Conservation (phyloP, 371 early-diverging fungal genomes). For the Rhizopus delemar region DNA sequence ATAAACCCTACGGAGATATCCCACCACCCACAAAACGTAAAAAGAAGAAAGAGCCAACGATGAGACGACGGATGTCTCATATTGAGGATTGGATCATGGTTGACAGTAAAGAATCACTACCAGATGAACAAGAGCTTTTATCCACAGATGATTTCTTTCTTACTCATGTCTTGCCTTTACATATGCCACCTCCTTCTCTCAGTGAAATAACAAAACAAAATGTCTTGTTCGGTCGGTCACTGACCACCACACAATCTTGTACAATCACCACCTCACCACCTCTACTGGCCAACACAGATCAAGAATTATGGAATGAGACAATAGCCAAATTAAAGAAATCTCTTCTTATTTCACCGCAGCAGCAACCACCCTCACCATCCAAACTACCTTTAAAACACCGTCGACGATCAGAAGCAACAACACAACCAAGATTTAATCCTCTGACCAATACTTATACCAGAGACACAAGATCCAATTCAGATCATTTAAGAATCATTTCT, state of each 20-base stretch:
- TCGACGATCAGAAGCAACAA: conserved; percentile 51
- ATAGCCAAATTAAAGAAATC: conserved; percentile 20
- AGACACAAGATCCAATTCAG: conserved; percentile 62
- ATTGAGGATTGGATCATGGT: conserved; percentile 52
- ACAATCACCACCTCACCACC: conserved; percentile 46
- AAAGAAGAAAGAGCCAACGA: conserved; percentile 18
- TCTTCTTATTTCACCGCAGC: conserved; percentile 12
- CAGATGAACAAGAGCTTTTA: conserved; percentile 52
- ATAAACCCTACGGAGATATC: conserved; percentile 60
- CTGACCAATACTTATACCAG: conserved; percentile 53
- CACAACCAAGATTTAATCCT: conserved; percentile 52
- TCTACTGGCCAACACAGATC: conserved; percentile 19
- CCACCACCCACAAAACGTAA: conserved; percentile 46
- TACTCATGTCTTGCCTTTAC: conserved; percentile 48
- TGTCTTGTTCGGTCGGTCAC: conserved; percentile 20
- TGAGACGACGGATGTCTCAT: conserved; percentile 46
- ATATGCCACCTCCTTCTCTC: conserved; percentile 53
- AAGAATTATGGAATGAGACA: conserved; percentile 26
- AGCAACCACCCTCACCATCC: conserved; percentile 47
- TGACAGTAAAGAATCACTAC: conserved; percentile 53
- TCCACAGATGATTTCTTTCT: conserved; percentile 42
- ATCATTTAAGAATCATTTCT: conserved; percentile 61
- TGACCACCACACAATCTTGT: conserved; percentile 37
- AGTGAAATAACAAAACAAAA: conserved; percentile 24
- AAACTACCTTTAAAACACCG: conserved; percentile 33